A percentile compares a stretch with the other conserved stretches of the same genome.
Evolutionary conservation across 176 grass and related monocot genomes (phyloP).

Genomic region (Zoysia pacifica): DNA sequence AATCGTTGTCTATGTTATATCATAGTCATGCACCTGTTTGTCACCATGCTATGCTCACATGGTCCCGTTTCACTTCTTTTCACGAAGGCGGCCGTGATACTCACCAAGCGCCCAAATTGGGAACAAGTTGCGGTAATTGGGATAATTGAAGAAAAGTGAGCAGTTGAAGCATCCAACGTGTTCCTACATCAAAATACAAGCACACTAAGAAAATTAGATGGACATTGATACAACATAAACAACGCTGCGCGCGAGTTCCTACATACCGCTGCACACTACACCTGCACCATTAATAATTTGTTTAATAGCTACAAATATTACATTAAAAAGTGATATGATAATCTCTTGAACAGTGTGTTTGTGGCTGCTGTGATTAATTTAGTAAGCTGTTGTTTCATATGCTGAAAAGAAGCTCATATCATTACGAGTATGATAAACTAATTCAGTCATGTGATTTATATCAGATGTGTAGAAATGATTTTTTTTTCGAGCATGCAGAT

Average conservation of each 20-base stretch:
- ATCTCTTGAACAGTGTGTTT: neutral
- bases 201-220: neutral
- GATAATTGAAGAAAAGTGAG: slow-evolving; percentile 51
- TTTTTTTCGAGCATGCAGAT: neutral
- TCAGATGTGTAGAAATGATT: neutral
- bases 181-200: slow-evolving; percentile 32
- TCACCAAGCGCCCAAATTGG: slow-evolving; percentile 54
- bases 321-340: neutral
- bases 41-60: neutral
- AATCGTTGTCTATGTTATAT: neutral
- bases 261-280: too few relatives aligned
- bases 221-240: neutral
- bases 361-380: too few relatives aligned
- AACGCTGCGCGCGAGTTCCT: neutral
- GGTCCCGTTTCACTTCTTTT: neutral
- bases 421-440: neutral
- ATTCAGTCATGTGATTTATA: neutral
- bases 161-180: slow-evolving; percentile 50
- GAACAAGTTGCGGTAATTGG: slow-evolving; percentile 55
- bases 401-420: neutral
- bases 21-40: neutral
- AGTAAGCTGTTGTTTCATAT: neutral
- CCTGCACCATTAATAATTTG: too few relatives aligned
- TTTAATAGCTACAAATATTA: neutral
- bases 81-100: slow-evolving; percentile 29